Conservation (phyloP, 1,139 yeast species). For the Suhomyces guaymorum region DNA sequence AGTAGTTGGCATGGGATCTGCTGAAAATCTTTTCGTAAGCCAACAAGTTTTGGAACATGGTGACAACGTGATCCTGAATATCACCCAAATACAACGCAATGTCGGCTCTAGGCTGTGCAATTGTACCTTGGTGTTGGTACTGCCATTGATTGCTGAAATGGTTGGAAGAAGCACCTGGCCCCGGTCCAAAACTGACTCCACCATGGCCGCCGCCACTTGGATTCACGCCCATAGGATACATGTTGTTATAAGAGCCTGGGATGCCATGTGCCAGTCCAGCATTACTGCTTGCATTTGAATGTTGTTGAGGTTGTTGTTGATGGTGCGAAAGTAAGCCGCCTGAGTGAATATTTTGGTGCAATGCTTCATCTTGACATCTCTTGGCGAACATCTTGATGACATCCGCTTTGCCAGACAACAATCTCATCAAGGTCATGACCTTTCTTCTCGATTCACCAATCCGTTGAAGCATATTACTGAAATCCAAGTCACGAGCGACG, state of each 20-base stretch:
- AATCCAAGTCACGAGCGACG: slow-evolving; percentile 49
- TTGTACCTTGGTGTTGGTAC: slow-evolving; percentile 7
- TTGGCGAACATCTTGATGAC: slow-evolving; percentile 97
- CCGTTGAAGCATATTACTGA: slow-evolving; percentile 69
- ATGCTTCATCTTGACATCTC: slow-evolving; percentile 76
- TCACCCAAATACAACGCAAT: slow-evolving; percentile 90
- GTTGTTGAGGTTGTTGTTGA: slow-evolving; percentile 4
- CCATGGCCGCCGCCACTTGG: slow-evolving; percentile 18
- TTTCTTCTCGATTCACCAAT: slow-evolving; percentile 89
- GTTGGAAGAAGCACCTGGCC: slow-evolving; percentile 21
- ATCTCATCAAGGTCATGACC: slow-evolving; percentile 89
- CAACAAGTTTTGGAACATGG: slow-evolving; percentile 88
- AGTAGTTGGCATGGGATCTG: slow-evolving; percentile 85
- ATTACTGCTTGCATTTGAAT: neutral
- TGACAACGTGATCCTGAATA: slow-evolving; percentile 95
- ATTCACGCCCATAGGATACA: slow-evolving; percentile 15
- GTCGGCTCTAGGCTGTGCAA: slow-evolving; percentile 74
- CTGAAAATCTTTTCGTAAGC: slow-evolving; percentile 93
- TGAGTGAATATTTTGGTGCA: slow-evolving; percentile 15
- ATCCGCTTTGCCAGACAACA: slow-evolving; percentile 92
- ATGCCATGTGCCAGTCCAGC: slow-evolving; percentile 12
- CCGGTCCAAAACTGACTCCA: slow-evolving; percentile 27
- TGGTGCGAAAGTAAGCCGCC: no score
- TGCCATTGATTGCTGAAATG: slow-evolving; percentile 18
- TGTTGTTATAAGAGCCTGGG: slow-evolving; percentile 6